These are phyloP conservation scores for Xerocomellus amylosporus DNA, from an alignment of 768 basidiomycete species.

Conservation along the genomic window DNA sequence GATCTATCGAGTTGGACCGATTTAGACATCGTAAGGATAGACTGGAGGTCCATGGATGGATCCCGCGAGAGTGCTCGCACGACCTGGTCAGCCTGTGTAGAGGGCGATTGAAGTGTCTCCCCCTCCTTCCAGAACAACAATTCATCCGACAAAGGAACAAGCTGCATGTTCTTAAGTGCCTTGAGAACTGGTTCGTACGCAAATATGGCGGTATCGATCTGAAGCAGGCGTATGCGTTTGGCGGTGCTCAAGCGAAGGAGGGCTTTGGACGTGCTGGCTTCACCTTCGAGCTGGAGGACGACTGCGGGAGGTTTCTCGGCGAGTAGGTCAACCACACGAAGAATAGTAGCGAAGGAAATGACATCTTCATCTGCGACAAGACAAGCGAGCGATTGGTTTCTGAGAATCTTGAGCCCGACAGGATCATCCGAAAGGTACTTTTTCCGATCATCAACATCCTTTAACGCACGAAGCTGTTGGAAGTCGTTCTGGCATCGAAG, in stretches of 20 bases:
- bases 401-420: slow-evolving; percentile 38
- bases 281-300: slow-evolving; percentile 54
- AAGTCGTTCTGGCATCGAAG: slow-evolving; percentile 38
- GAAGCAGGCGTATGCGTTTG: slow-evolving; percentile 43
- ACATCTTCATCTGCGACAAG: slow-evolving; percentile 48
- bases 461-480: slow-evolving; percentile 32
- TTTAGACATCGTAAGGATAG: slow-evolving; percentile 35
- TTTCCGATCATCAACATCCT: slow-evolving; percentile 35
- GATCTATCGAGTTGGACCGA: slow-evolving; percentile 50
- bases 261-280: slow-evolving; percentile 37
- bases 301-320: slow-evolving; percentile 46
- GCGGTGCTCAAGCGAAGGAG: slow-evolving; percentile 41
- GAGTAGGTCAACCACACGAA: slow-evolving; percentile 54
- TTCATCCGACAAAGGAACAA: slow-evolving; percentile 50
- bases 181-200: slow-evolving; percentile 61
- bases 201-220: slow-evolving; percentile 63
- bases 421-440: slow-evolving; percentile 38
- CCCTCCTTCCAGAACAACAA: slow-evolving; percentile 52
- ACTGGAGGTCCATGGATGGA: slow-evolving; percentile 40
- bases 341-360: slow-evolving; percentile 52
- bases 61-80: slow-evolving; percentile 31
- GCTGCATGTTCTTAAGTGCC: slow-evolving; percentile 48
- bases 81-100: slow-evolving; percentile 11
- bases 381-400: slow-evolving; percentile 55
- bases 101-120: slow-evolving; percentile 6